Evolutionary conservation across 2,329 filamentous ascomycete genomes (phyloP).

Genomic region (Beauveria caledonica): DNA sequence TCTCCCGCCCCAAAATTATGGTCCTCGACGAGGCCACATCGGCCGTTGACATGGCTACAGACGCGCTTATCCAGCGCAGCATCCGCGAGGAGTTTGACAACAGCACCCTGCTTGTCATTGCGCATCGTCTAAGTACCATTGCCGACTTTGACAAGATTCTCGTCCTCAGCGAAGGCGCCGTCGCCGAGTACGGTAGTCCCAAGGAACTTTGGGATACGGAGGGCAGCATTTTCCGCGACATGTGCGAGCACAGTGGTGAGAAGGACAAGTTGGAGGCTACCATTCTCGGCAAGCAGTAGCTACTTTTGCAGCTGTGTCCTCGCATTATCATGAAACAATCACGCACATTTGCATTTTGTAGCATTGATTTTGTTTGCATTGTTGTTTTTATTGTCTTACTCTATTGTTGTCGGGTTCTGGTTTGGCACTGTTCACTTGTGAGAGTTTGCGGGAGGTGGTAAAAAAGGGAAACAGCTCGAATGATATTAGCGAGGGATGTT

Average conservation of each 20-base stretch:
- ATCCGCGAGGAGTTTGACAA: constrained; percentile 65
- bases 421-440: not conserved
- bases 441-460: not conserved
- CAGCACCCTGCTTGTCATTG: constrained; percentile 64
- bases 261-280: constrained; percentile 42
- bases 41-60: constrained; percentile 70
- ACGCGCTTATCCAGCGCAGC: constrained; percentile 62
- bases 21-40: constrained; percentile 74
- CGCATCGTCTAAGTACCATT: constrained; percentile 68
- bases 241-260: constrained; percentile 56
- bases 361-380: not conserved
- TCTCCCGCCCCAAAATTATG: constrained; percentile 66
- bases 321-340: not conserved
- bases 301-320: not conserved
- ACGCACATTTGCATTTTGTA: not conserved
- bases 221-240: constrained; percentile 48
- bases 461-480: not conserved
- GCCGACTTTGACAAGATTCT: constrained; percentile 69
- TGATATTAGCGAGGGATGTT: not conserved
- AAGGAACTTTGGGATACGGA: constrained; percentile 50
- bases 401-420: not conserved
- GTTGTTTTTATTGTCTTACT: not conserved
- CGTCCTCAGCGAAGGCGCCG: constrained; percentile 59
- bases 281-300: constrained; percentile 25
- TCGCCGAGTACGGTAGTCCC: constrained; percentile 60